phyloP scores from a whole-genome alignment of 1,139 yeast species.

The Candida frijolesensis region DNA sequence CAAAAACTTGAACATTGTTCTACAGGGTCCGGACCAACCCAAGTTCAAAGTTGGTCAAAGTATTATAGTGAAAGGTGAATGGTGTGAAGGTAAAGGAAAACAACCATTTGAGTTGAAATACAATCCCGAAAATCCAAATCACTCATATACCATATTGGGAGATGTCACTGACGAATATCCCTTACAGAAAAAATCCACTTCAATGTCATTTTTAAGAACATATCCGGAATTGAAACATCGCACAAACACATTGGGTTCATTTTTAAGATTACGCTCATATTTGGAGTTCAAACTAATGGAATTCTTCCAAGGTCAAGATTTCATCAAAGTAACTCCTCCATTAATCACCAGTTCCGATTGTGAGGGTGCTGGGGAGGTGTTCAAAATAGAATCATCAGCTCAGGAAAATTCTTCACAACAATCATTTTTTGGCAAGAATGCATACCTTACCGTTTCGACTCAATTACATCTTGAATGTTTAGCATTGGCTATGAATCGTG shows the following conservation, averaged over 20 bases:
- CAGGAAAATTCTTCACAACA: conserved; percentile 22
- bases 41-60: conserved; percentile 52
- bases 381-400: conserved; percentile 44
- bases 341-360: conserved; percentile 87
- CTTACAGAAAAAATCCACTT: conserved; percentile 75
- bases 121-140: conserved; percentile 24
- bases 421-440: conserved; percentile 64
- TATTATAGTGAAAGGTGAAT: conserved; percentile 35
- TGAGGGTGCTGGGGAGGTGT: conserved; percentile 97
- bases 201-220: conserved; percentile 64
- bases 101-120: conserved; percentile 37
- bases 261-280: conserved; percentile 71
- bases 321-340: conserved; percentile 82
- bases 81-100: conserved; percentile 33
- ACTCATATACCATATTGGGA: conserved; percentile 43
- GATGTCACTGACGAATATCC: conserved; percentile 69
- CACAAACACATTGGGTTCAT: conserved; percentile 62
- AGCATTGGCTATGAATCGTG: conserved; percentile 73
- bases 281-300: conserved; percentile 56
- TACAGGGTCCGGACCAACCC: conserved; percentile 33
- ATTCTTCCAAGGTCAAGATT: conserved; percentile 57
- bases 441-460: conserved; percentile 85
- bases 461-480: conserved; percentile 88
- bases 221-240: conserved; percentile 81
- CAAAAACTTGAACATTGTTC: conserved; percentile 59